These are phyloP conservation scores for Wakefieldia striispora DNA, from an alignment of 768 basidiomycete genomes.

Conservation along the genomic window DNA sequence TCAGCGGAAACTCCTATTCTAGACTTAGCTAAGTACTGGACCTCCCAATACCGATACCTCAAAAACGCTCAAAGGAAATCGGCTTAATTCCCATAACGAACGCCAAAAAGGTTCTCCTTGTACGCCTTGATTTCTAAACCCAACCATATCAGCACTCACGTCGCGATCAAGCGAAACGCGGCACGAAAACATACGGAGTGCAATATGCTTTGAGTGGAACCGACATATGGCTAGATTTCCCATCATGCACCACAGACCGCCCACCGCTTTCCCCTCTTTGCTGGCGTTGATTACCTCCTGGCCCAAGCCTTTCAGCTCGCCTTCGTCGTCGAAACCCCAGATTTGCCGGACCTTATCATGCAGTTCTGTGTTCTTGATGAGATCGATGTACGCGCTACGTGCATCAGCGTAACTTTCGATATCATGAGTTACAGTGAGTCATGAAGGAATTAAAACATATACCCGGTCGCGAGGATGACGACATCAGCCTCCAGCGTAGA, in stretches of 20 bases:
- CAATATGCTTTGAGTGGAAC: slow-evolving; percentile 67
- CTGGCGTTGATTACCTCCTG: slow-evolving; percentile 45
- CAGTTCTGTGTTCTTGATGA: slow-evolving; percentile 21
- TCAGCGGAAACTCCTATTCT: background rate
- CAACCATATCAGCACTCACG: background rate
- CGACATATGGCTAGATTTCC: slow-evolving; percentile 62
- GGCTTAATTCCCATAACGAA: slow-evolving; percentile 12
- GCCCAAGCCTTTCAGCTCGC: slow-evolving; percentile 32
- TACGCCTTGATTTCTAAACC: slow-evolving; percentile 66
- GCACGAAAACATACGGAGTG: slow-evolving; percentile 49
- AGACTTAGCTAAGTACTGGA: too few species aligned
- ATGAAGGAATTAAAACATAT: slow-evolving; percentile 12
- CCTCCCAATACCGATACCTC: too few species aligned
- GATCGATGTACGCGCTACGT: slow-evolving; percentile 12
- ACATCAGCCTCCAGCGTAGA: slow-evolving; percentile 47
- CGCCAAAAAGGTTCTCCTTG: slow-evolving; percentile 45
- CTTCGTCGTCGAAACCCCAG: slow-evolving; percentile 34
- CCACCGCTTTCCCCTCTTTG: slow-evolving; percentile 11
- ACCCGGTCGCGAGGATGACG: slow-evolving; percentile 25
- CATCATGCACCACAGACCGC: slow-evolving; percentile 54
- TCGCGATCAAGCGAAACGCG: background rate
- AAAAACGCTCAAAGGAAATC: background rate
- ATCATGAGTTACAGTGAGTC: background rate
- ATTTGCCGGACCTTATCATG: slow-evolving; percentile 22
- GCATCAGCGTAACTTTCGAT: slow-evolving; percentile 20